Conservation (phyloP, 2,329 filamentous ascomycete species). For the Simplicillium aogashimaense region DNA sequence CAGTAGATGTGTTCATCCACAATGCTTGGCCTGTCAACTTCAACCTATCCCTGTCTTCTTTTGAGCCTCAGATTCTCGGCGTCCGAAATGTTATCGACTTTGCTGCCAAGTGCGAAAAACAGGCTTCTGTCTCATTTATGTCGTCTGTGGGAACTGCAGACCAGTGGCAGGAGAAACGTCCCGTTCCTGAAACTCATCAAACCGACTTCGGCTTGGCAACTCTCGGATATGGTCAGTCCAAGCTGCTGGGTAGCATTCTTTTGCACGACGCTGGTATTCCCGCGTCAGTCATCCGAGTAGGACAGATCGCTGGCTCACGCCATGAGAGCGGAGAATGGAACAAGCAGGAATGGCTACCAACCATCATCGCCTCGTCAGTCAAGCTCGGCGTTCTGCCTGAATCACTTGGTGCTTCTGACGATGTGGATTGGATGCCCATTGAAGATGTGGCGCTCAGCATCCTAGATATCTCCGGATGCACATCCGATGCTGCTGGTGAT, state of each 20-base stretch:
- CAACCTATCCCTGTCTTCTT: slow-evolving; percentile 8
- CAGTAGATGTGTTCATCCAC: slow-evolving; percentile 4
- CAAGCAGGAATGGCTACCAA: slow-evolving; percentile 8
- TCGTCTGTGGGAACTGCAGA: background rate
- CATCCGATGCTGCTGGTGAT: background rate
- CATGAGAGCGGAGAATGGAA: slow-evolving; percentile 7
- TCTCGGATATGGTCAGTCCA: slow-evolving; percentile 8
- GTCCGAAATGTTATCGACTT: slow-evolving; percentile 8
- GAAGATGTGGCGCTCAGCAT: background rate
- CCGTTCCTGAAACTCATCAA: slow-evolving; percentile 1
- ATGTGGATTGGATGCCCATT: background rate
- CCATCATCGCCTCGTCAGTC: slow-evolving; percentile 4
- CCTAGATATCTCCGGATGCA: background rate
- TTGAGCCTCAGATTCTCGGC: slow-evolving; percentile 9
- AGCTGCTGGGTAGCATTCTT: slow-evolving; percentile 6
- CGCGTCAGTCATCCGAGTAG: slow-evolving; percentile 5
- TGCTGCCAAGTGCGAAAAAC: background rate
- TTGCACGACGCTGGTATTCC: slow-evolving; percentile 7
- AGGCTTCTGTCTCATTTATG: slow-evolving; percentile 4
- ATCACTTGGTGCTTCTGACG: background rate
- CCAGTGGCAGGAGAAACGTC: background rate
- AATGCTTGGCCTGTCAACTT: slow-evolving; percentile 13
- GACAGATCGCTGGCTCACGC: slow-evolving; percentile 8
- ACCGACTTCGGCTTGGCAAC: slow-evolving; percentile 2
- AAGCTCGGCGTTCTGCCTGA: background rate